Base-by-base conservation (phyloP, 179 eudicot genomes). In the Patellifolia procumbens region DNA sequence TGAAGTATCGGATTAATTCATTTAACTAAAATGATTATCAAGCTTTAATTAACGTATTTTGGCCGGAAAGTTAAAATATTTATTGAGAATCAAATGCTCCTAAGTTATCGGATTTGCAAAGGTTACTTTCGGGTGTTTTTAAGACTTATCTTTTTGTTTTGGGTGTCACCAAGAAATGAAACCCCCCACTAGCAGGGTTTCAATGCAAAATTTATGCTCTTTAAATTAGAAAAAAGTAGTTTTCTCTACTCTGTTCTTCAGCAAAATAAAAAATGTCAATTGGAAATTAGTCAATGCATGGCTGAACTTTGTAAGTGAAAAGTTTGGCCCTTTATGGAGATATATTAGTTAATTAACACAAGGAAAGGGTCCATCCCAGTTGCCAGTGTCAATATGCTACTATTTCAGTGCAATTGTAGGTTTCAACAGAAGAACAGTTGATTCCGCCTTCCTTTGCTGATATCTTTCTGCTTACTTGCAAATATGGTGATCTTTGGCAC, bases 281-380 rank as follows among this genome's bases (percentile, higher is more conserved):
- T 37, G 15, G 26, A 35, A 4, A 64, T 31, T 49, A 10, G 59
- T 70, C 59, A 49, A 48, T 49, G 37, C 42, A 70, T 46, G 43
- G 26, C 29, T 32, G 37, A 67, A 43, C 52, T 67, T 67, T 42
- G 52, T n/a, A 45, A 45, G 22, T 9, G 28, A 70, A 49, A 68
- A 68, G 72, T 46, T 48, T 24, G 22, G 1, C 12, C 29, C 52
- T 68, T 46, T 46, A 67, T 68, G 72, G 16, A 68, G 72, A 68
- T 68, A 31, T n/a, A n/a, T n/a, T n/a, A 13, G 10, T 15, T 43
- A 68, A 12, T 28, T 43, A n/a, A 68, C 49, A 42, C 15, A 66
- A 22, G 48, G 29, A 68, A 68, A 31, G 31, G 16, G 39, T 48
- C 13, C 34, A 5, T 46, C 37, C 28, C 37, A 17, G 22, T 46